A percentile compares a stretch with the other conserved stretches of the same genome.
phyloP scores from a whole-genome alignment of 805 yeast genomes.

The Ogataea ganodermae region DNA sequence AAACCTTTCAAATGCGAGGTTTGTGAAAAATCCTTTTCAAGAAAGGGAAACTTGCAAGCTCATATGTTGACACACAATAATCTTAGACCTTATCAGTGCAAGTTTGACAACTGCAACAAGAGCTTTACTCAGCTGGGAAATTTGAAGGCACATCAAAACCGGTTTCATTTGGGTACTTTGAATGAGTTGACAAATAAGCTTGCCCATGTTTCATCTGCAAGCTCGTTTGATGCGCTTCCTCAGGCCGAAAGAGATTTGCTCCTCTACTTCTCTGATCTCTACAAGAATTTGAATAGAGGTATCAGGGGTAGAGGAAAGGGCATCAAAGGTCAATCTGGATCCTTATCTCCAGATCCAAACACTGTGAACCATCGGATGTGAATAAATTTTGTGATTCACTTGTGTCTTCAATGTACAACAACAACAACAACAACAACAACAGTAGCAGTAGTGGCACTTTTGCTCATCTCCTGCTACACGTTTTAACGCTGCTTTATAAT shows the following conservation, averaged over 20 bases:
- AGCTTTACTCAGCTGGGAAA: conserved; percentile 91
- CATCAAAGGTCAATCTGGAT: conserved; percentile 9
- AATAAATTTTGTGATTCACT: conserved; percentile 1
- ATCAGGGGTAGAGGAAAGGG: conserved; percentile 85
- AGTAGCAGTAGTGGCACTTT: too few species aligned
- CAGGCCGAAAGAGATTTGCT: conserved; percentile 66
- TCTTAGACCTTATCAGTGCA: conserved; percentile 76
- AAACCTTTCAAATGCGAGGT: conserved; percentile 81
- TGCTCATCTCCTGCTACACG: not conserved
- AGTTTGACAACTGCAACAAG: conserved; percentile 78
- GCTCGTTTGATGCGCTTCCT: conserved; percentile 48
- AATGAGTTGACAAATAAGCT: conserved; percentile 64
- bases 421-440: too few species aligned
- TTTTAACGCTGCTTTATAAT: conserved; percentile 1
- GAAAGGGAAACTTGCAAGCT: conserved; percentile 91
- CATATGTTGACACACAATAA: conserved; percentile 82
- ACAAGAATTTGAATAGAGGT: conserved; percentile 88
- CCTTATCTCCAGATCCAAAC: conserved; percentile 1
- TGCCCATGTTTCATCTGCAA: conserved; percentile 60
- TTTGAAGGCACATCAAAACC: conserved; percentile 89
- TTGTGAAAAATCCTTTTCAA: conserved; percentile 77
- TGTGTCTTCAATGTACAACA: not conserved
- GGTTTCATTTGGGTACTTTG: conserved; percentile 77
- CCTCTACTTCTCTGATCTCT: conserved; percentile 75
- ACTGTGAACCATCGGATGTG: not conserved